Percentiles rank a stretch among this genome's conserved stretches.
phyloP scores from a whole-genome alignment of 192 early-diverging fungal genomes.

The Gaertneriomyces semiglobifer region DNA sequence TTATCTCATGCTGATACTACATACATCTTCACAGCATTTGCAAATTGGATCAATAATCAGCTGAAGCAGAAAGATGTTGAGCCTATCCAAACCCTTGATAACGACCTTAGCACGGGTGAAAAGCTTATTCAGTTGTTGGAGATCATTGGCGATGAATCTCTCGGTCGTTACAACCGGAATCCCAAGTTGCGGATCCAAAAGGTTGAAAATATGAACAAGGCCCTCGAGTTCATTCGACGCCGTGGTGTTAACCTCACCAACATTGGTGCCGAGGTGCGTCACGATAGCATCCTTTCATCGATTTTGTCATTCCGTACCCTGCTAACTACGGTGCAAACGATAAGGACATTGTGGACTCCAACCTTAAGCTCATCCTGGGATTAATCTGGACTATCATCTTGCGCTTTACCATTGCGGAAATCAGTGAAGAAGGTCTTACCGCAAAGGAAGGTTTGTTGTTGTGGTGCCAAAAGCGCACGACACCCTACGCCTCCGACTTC shows the following conservation, averaged over 20 bases:
- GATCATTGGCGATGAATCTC: slow-evolving; percentile 87
- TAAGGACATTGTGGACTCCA: slow-evolving; percentile 87
- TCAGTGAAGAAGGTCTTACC: slow-evolving; percentile 90
- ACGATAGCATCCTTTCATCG: neutral
- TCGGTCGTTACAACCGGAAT: slow-evolving; percentile 83
- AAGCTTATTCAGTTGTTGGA: slow-evolving; percentile 73
- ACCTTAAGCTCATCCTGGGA: slow-evolving; percentile 87
- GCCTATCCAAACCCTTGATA: slow-evolving; percentile 46
- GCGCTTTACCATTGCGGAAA: slow-evolving; percentile 93
- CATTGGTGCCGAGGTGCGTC: slow-evolving; percentile 84
- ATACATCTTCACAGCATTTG: slow-evolving; percentile 55
- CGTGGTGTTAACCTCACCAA: slow-evolving; percentile 87
- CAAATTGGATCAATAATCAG: slow-evolving; percentile 66
- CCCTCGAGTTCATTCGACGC: slow-evolving; percentile 85
- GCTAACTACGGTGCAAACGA: slow-evolving; percentile 14
- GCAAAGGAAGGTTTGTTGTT: slow-evolving; percentile 92
- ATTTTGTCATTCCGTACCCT: slow-evolving; percentile 11
- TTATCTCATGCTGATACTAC: neutral
- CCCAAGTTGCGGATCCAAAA: slow-evolving; percentile 92
- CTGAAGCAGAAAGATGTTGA: slow-evolving; percentile 33
- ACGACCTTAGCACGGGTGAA: slow-evolving; percentile 64
- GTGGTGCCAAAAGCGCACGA: slow-evolving; percentile 96
- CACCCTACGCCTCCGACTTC: slow-evolving; percentile 80
- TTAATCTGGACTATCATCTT: slow-evolving; percentile 98
- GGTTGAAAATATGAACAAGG: slow-evolving; percentile 93